These are phyloP conservation scores for Blastobotrys raffinosifermentans DNA, from an alignment of 1,139 yeast genomes.

Conservation along the genomic window DNA sequence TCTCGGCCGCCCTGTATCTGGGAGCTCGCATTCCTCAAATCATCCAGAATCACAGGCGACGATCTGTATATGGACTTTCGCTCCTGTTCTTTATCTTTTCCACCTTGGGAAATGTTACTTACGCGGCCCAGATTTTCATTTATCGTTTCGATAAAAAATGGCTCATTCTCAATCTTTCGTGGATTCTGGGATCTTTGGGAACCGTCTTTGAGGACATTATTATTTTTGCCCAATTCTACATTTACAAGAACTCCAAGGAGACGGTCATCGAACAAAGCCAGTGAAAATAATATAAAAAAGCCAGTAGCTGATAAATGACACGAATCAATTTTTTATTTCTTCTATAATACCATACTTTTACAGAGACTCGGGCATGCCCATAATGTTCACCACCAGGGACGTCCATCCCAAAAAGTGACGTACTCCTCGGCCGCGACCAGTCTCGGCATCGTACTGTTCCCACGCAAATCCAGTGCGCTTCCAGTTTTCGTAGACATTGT, in stretches of 20 bases:
- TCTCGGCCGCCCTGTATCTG: conserved; percentile 62
- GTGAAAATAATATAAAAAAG: conserved; percentile 1
- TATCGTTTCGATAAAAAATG: conserved; percentile 59
- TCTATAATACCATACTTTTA: not conserved
- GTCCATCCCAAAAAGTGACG: conserved; percentile 96
- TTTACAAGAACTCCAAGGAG: conserved; percentile 33
- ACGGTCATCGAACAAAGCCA: conserved; percentile 1
- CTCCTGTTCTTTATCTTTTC: conserved; percentile 70
- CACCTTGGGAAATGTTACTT: conserved; percentile 68
- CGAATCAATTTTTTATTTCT: conserved; percentile 9
- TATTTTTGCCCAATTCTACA: conserved; percentile 60
- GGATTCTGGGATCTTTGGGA: conserved; percentile 72
- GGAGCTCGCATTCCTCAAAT: conserved; percentile 81
- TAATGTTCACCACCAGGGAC: conserved; percentile 68
- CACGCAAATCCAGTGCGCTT: conserved; percentile 72
- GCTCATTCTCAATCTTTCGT: conserved; percentile 56
- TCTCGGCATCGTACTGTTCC: conserved; percentile 81
- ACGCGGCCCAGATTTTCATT: conserved; percentile 67
- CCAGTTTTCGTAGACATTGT: conserved; percentile 66
- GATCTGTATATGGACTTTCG: conserved; percentile 70
- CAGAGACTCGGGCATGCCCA: conserved; percentile 62
- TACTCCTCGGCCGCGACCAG: conserved; percentile 76
- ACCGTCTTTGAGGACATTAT: conserved; percentile 62
- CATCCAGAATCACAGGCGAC: conserved; percentile 58
- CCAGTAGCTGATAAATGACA: conserved; percentile 3